Base-by-base conservation (phyloP, 768 basidiomycete genomes). In the Kwoniella botswanensis region DNA sequence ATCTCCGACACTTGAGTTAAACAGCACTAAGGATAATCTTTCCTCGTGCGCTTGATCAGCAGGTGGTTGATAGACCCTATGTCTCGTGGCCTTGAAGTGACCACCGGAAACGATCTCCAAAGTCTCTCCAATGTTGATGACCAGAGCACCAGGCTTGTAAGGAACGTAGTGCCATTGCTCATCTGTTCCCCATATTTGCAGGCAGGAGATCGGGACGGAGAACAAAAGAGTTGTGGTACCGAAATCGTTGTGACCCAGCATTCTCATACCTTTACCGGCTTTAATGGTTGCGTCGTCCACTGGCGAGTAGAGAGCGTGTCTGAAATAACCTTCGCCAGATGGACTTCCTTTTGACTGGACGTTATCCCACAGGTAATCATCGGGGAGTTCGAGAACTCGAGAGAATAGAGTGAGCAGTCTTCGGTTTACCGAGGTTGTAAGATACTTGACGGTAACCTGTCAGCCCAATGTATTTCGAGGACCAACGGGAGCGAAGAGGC, bases 51-150 rank as follows among this genome's bases (percentile, higher is more conserved):
- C 7, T 53, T 79, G 75, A 55, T 76, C 73, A 3, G 24, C 71
- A 35, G 77, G 77, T 18, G 77, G 75, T 11, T 71, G 42, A 65
- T 65, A 71, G 12, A 78, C 77, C 26, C 74, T 52, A 35, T 78
- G 77, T 24, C 73, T 63, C 0, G 79, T 81, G 13, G 79, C 77
- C 58, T 77, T 77, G 71, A 81, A 78, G 43, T 77, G 65, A 26
- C 73, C 74, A 10, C 77, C 77, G 1, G 74, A 76, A 9, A 78
- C 64, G 41, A 78, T 72, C 26, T 76, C 73, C 5, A 76, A 53
- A 0, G 74, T 72, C 29, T 77, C 76, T 1, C 74, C 76, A 3
- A 77, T 70, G 62, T 77, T 77, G 0, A 77, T 64, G 4, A 77
- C 71, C 1, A 77, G 35, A 2, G 71, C 63, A 21, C 74, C 74